Evolutionary conservation across 2,329 filamentous ascomycete species (phyloP), one percentile per base, ranked within the genome.

Genomic region (Coniella vitis): DNA sequence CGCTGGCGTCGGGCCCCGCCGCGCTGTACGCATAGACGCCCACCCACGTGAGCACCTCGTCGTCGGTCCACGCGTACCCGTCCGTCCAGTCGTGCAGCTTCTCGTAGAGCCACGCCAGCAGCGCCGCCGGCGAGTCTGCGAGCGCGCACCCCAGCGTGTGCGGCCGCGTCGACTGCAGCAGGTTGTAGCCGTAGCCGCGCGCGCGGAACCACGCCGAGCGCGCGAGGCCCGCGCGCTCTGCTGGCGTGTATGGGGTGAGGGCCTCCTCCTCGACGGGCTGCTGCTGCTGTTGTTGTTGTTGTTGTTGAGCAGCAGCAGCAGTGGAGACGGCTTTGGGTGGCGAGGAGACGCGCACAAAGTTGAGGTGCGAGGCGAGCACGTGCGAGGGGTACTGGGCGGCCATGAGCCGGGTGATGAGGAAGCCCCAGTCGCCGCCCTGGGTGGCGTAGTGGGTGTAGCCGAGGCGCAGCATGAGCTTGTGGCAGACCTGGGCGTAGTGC

Each of bases 1-100:
- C 60, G 52, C 76, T 81, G 0, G 86, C 84, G 1, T 80, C 81
- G 0, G 86, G 81, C 0, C 87, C 86, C 1, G 84, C 82, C 0
- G 68, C 74, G 8, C 78, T 83, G 65, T 89, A 89, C 60, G 76
- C 80, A 62, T 90, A 90, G 35, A 90, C 75, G 43, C 73, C 79
- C 1, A 90, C 66, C 87, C 86, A 91, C 0, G 81, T 87, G 21
- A 87, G 66, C 8, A 90, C 74, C 65, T 90, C 86, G 47, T 90
- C 84, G 53, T 88, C 82, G 0, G 79, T 84, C 86, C 86, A 90
- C 0, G 76, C 68, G 59, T 89, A 89, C 1, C 57, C 58, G 57
- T 90, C 86, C 0, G 81, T 82, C 87, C 86, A 91, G 57, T 86
- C 82, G 56, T 84, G 79, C 34, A 91, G 67, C 61, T 91, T 91